A percentile compares a stretch with the other conserved stretches of the same genome.
These are phyloP conservation scores for Phytopythium boreale DNA, from an alignment of 352 stramenopile genomes.

Conservation along the genomic window DNA sequence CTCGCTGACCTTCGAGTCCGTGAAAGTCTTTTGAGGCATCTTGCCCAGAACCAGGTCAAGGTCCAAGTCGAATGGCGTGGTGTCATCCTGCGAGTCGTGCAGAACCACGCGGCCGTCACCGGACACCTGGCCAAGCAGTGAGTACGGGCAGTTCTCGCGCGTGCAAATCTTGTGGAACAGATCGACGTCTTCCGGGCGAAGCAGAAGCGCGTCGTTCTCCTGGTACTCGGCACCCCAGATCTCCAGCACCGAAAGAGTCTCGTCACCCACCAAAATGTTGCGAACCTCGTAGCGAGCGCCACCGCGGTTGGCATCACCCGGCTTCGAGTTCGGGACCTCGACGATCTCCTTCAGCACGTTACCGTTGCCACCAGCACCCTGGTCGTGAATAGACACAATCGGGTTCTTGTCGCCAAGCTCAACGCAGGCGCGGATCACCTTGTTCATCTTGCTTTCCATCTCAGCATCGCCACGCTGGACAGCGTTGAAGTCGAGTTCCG, in stretches of 20 bases:
- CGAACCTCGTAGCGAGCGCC: conserved; percentile 94
- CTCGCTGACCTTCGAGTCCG: conserved; percentile 72
- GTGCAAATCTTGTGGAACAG: conserved; percentile 95
- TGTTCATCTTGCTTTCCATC: conserved; percentile 99
- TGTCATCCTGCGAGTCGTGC: conserved; percentile 93
- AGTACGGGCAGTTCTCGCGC: conserved; percentile 97
- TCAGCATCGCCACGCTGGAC: conserved; percentile 99
- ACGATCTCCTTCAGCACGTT: conserved; percentile 99
- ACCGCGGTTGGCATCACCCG: conserved; percentile 85
- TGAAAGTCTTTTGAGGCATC: conserved; percentile 99
- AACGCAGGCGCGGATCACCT: conserved; percentile 97
- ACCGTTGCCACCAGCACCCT: conserved; percentile 98
- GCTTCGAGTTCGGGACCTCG: conserved; percentile 79
- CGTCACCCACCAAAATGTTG: conserved; percentile 96
- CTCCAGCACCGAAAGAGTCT: conserved; percentile 98
- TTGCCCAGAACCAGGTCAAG: conserved; percentile 98
- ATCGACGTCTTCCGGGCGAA: conserved; percentile 87
- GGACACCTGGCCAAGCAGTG: conserved; percentile 94
- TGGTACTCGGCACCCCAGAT: conserved; percentile 99
- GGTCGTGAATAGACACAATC: conserved; percentile 99
- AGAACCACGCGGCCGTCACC: conserved; percentile 96
- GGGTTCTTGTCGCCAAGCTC: conserved; percentile 97
- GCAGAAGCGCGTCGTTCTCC: conserved; percentile 98
- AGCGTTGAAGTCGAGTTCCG: conserved; percentile 98
- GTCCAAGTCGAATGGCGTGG: conserved; percentile 95